Base-by-base conservation (phyloP, 139 green algal genomes). In the Microglena sp. region DNA sequence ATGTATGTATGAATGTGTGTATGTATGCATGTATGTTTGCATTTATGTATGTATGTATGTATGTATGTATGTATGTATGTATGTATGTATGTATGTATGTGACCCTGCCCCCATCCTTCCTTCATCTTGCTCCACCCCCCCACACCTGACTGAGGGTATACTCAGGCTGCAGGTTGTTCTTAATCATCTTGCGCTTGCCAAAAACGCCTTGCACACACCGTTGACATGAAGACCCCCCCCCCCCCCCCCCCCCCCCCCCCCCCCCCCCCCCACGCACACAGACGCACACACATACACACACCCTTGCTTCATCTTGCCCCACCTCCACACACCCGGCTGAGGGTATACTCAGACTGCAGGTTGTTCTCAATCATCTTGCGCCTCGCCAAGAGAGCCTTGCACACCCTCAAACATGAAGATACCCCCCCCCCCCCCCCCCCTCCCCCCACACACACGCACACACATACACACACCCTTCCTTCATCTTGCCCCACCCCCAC, bases 291-390 rank as follows among this genome's bases (percentile, higher is more conserved):
- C n/a, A n/a, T n/a, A n/a, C n/a, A n/a, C n/a, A n/a, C n/a, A n/a
- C n/a, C n/a, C n/a, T n/a, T n/a, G n/a, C n/a, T n/a, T 29, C 28
- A 11, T 18, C 56, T 33, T 27, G 8, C 31, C 0, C 1, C 21
- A 3, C 18, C 4, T 8, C 2, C 44, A 21, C 70, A 1, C 55
- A 87, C 78, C 70, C 84, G 62, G 30, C 74, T 15, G 11, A 64
- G 3, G 2, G n/a, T 66, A 56, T 83, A 79, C 30, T 75, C 44
- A 3, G 77, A 71, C 44, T 79, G 69, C 67, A 91, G 35, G 33
- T 62, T 87, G 74, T 91, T 91, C 29, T 68, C 62, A 68, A 91
- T 69, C 78, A 86, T 88, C 68, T 91, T 91, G 36, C 84, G 77
- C 34, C 77, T 65, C 62, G 78, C 72, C 7, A 69, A 69, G 62